Base-by-base conservation (phyloP, 768 basidiomycete genomes). In the Fomitopsis pulvina region DNA sequence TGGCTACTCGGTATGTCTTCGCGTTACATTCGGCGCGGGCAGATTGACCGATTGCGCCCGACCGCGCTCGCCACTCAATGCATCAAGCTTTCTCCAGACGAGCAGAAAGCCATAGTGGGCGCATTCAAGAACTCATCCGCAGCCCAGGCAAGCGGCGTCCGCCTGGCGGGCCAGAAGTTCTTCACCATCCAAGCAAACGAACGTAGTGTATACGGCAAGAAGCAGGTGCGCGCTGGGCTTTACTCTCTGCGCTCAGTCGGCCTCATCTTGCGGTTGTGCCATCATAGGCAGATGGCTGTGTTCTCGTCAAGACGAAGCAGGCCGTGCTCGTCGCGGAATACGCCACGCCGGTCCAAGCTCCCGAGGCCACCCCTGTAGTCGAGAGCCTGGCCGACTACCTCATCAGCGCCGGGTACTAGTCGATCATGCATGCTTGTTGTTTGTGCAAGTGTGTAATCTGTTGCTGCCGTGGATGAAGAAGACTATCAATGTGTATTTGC, bases 281-380 rank as follows among this genome's bases (percentile, higher is more conserved):
- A 12, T 28, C 21, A 4, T 60, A 94, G 92, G 76, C 74, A 20
- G 80, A 89, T 63, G 93, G 94, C 1, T 79, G 73, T 30, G 59
- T 78, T 26, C 59, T 92, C 51, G 82, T 87, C 41, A 87, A 87
- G 74, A 94, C 91, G 16, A 85, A 76, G 53, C 85, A 88, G 60
- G 91, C 89, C n/a, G 71, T 95, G 49, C 72, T 97, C 46, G 81
- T 96, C 20, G 79, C 80, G 4, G 83, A 84, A 61, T 97, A 95
- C 66, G 52, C 52, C 0, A 69, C 73, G 4, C 90, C 90, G 0
- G 61, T 64, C 34, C 85, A 87, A 62, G 83, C 81, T 2, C 58
- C 69, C 14, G 92, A 94, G 63, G 72, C 77, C 16, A 85, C 80
- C 20, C 60, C 74, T 14, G 55, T 87, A 30, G 87, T 87, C 34